phyloP scores from a whole-genome alignment of 768 basidiomycete species.

The Tylopilus sp. region DNA sequence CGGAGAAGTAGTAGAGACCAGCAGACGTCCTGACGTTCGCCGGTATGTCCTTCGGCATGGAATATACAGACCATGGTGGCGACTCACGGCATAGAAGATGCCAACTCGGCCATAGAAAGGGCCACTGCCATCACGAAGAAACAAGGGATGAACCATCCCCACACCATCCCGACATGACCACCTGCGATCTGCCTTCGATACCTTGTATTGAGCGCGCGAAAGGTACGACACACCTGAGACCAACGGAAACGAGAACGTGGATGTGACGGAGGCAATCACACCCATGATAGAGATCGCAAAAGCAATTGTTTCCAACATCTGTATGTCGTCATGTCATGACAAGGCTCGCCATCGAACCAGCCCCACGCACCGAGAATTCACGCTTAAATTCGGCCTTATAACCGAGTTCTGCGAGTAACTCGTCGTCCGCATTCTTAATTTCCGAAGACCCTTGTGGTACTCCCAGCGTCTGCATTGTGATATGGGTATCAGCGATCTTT shows the following conservation, averaged over 20 bases:
- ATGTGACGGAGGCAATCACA: slow-evolving; percentile 64
- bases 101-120: slow-evolving; percentile 68
- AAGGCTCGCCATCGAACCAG: neutral
- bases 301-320: slow-evolving; percentile 57
- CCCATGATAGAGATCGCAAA: slow-evolving; percentile 75
- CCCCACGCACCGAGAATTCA: slow-evolving; percentile 59
- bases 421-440: slow-evolving; percentile 49
- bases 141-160: slow-evolving; percentile 72
- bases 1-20: slow-evolving; percentile 76
- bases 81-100: slow-evolving; percentile 74
- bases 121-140: slow-evolving; percentile 67
- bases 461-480: slow-evolving; percentile 10
- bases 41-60: neutral
- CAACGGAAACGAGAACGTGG: slow-evolving; percentile 62
- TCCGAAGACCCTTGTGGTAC: slow-evolving; percentile 13
- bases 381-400: slow-evolving; percentile 73
- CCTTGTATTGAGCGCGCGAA: neutral
- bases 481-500: slow-evolving; percentile 8
- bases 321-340: neutral
- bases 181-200: slow-evolving; percentile 36
- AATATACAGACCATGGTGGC: neutral
- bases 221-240: slow-evolving; percentile 44
- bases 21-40: slow-evolving; percentile 62
- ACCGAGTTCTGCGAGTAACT: slow-evolving; percentile 58
- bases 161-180: slow-evolving; percentile 75